phyloP scores from a whole-genome alignment of 805 yeast genomes.

The Yarrowia bubula region DNA sequence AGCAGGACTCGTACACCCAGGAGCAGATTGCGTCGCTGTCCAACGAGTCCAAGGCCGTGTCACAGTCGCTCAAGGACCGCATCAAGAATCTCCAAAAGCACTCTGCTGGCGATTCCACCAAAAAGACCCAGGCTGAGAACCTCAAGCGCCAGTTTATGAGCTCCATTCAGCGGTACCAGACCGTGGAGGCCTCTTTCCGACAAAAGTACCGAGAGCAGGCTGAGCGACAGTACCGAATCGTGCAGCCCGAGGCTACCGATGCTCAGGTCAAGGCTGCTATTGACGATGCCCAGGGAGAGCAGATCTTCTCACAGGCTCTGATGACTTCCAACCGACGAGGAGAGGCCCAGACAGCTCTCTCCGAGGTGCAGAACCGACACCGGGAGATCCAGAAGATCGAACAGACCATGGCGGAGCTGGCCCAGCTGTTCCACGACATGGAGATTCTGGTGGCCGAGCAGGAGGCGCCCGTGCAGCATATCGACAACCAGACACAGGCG shows the following conservation, averaged over 20 bases:
- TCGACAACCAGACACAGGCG: constrained; percentile 71
- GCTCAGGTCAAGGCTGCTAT: constrained; percentile 82
- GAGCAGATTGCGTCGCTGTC: constrained; percentile 73
- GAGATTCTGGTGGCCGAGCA: constrained; percentile 95
- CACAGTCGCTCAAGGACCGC: constrained; percentile 67
- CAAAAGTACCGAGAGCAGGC: constrained; percentile 84
- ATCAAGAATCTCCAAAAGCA: constrained; percentile 70
- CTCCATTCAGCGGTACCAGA: constrained; percentile 81
- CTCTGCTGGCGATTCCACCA: constrained; percentile 59
- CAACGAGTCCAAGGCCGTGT: constrained; percentile 74
- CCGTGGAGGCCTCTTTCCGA: constrained; percentile 80
- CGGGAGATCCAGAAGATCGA: constrained; percentile 92
- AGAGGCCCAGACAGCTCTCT: constrained; percentile 90
- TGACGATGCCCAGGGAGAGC: constrained; percentile 77
- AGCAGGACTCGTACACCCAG: constrained; percentile 60
- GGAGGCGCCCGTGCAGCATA: constrained; percentile 78
- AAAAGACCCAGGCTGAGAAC: constrained; percentile 86
- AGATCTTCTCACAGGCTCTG: constrained; percentile 86
- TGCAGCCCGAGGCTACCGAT: constrained; percentile 51
- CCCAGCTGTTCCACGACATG: constrained; percentile 93
- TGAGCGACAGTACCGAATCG: constrained; percentile 86
- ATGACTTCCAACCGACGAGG: constrained; percentile 42
- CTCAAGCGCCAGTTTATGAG: constrained; percentile 80
- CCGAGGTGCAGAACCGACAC: constrained; percentile 95
- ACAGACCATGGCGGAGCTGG: constrained; percentile 90